Evolutionary conservation across 345 rosid genomes (phyloP).

Genomic region (Eucalyptus sp.): DNA sequence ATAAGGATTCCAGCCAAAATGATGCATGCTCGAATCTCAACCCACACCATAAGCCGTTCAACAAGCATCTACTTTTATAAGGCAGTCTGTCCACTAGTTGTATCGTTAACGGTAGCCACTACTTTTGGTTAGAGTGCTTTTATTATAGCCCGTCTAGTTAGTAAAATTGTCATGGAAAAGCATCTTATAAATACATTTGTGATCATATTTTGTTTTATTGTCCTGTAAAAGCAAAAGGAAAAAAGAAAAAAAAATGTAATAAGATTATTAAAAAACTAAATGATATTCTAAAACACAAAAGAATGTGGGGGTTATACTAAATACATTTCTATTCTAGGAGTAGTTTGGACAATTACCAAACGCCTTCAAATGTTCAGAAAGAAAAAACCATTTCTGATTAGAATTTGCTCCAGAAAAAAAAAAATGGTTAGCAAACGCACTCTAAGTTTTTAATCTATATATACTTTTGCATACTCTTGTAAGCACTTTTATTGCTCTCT

Average conservation of each 20-base stretch:
- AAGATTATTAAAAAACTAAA: too few relatives aligned
- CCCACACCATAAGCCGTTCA: not conserved
- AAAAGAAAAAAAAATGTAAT: too few relatives aligned
- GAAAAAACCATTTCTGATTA: rapidly evolving
- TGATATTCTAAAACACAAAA: too few relatives aligned
- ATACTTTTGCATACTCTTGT: too few relatives aligned
- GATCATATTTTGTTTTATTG: not conserved
- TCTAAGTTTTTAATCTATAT: too few relatives aligned
- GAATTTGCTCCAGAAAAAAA: too few relatives aligned
- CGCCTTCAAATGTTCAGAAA: rapidly evolving
- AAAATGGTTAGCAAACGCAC: rapidly evolving
- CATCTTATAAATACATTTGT: not conserved
- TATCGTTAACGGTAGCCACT: rapidly evolving
- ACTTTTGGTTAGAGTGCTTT: not conserved
- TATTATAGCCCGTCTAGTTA: not conserved
- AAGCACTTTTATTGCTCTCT: too few relatives aligned
- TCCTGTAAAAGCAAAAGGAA: not conserved
- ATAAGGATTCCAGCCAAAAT: not conserved
- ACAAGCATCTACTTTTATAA: not conserved
- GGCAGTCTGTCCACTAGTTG: not conserved
- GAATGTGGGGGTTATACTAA: rapidly evolving
- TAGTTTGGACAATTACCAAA: too few relatives aligned
- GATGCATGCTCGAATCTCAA: not conserved
- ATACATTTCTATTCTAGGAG: rapidly evolving
- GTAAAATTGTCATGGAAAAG: not conserved